Percentiles rank a stretch among this genome's conserved stretches.
These are phyloP conservation scores for Sclerotinia glacialis DNA, from an alignment of 2,329 filamentous ascomycete species.

Conservation along the genomic window DNA sequence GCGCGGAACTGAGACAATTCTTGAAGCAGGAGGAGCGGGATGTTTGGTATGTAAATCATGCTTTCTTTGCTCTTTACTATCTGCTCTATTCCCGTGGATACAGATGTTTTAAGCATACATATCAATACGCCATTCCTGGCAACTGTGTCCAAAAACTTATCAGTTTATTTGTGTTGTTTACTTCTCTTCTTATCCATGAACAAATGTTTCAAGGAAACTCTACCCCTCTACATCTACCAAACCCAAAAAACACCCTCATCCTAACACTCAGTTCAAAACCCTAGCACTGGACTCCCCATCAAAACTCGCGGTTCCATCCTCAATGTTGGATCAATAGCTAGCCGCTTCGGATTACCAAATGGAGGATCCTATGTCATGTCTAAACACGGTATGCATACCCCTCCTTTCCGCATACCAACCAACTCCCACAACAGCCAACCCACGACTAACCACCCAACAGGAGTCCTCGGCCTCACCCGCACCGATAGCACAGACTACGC, in stretches of 20 bases:
- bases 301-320: conserved; percentile 37
- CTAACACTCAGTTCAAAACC: not conserved
- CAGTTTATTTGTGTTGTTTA: too few relatives aligned
- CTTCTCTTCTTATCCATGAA: too few relatives aligned
- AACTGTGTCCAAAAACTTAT: too few relatives aligned
- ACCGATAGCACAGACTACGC: conserved; percentile 38
- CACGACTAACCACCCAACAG: conserved; percentile 6
- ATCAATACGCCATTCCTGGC: too few relatives aligned
- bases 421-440: not conserved
- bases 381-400: conserved; percentile 24
- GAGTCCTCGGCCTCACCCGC: conserved; percentile 39
- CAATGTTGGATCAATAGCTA: conserved; percentile 30
- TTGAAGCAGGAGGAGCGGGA: conserved; percentile 31
- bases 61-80: too few relatives aligned
- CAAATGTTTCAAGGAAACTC: too few relatives aligned
- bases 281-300: conserved; percentile 30
- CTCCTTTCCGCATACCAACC: not conserved
- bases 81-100: too few relatives aligned
- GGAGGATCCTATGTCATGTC: conserved; percentile 28
- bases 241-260: too few relatives aligned
- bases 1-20: conserved; percentile 39
- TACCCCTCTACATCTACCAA: not conserved
- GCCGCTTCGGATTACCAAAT: conserved; percentile 19
- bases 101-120: too few relatives aligned
- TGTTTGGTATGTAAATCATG: conserved; percentile 25